These are phyloP conservation scores for Solanum lignicaule DNA, from an alignment of 257 asterid species.

Conservation along the genomic window DNA sequence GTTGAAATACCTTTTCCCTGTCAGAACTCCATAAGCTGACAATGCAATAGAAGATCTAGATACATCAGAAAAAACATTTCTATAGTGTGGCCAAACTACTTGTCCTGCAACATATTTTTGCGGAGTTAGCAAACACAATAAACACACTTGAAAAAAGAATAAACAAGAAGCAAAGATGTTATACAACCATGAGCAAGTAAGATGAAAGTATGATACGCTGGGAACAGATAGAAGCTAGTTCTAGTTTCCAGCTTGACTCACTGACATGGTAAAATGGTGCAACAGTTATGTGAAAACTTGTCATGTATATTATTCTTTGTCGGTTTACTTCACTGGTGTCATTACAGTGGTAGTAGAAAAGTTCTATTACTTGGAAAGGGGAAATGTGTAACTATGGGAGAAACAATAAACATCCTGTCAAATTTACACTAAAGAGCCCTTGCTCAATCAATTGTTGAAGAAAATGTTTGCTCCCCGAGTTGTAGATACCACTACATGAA, in stretches of 20 bases:
- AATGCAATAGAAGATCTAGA: constrained; percentile 49
- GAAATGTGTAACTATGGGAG: background rate
- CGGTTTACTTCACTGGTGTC: background rate
- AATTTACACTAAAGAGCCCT: background rate
- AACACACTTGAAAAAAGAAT: background rate
- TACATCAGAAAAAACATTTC: constrained; percentile 30
- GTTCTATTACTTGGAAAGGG: background rate
- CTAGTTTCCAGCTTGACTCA: background rate
- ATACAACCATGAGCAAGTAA: background rate
- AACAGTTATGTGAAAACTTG: background rate
- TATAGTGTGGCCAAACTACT: constrained; percentile 55
- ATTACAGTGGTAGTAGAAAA: background rate
- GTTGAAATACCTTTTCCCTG: constrained; percentile 52
- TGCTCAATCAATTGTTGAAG: background rate
- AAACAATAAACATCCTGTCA: background rate
- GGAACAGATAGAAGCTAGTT: background rate
- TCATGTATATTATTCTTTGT: background rate
- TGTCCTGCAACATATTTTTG: constrained; percentile 44
- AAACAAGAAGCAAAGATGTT: background rate
- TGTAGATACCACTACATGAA: background rate
- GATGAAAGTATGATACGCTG: background rate
- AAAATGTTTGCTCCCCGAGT: background rate
- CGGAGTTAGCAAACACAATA: constrained; percentile 4
- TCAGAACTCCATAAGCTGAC: constrained; percentile 70
- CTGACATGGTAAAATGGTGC: background rate